Percentiles rank a stretch among this genome's conserved stretches.
Evolutionary conservation across 2,329 filamentous ascomycete genomes (phyloP).

Genomic region (Calonectria fujianensis): DNA sequence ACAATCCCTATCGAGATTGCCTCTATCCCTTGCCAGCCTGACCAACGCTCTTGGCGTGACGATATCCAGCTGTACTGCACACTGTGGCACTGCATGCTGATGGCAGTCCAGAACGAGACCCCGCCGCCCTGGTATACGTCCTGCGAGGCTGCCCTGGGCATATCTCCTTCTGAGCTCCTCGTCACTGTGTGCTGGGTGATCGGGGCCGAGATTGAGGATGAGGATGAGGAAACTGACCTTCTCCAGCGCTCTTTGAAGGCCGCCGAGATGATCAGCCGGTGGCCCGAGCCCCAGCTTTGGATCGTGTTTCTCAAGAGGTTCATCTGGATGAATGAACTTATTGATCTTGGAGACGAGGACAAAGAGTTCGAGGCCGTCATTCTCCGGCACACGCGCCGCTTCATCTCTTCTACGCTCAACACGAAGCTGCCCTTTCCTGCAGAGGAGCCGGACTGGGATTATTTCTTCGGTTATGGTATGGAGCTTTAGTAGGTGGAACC

Average conservation of each 20-base stretch:
- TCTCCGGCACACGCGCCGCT: conserved; percentile 45
- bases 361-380: conserved; percentile 47
- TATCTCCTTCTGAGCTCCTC: conserved; percentile 53
- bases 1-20: conserved; percentile 44
- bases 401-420: conserved; percentile 45
- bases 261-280: conserved; percentile 35
- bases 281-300: conserved; percentile 46
- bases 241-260: conserved; percentile 41
- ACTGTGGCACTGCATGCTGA: conserved; percentile 49
- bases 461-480: conserved; percentile 18
- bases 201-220: conserved; percentile 38
- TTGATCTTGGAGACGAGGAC: conserved; percentile 44
- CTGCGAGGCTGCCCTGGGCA: conserved; percentile 52
- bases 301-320: conserved; percentile 48
- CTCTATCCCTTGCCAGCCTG: conserved; percentile 34
- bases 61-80: conserved; percentile 53
- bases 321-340: conserved; percentile 52
- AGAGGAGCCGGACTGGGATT: conserved; percentile 29
- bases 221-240: conserved; percentile 23
- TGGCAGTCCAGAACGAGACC: conserved; percentile 37
- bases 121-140: conserved; percentile 48
- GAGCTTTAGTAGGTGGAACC: background rate
- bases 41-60: conserved; percentile 47
- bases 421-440: conserved; percentile 44
- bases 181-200: conserved; percentile 53